A percentile compares a stretch with the other conserved stretches of the same genome.
Evolutionary conservation across 2,329 filamentous ascomycete species (phyloP).

Genomic region (Emergomyces pasteurianus): DNA sequence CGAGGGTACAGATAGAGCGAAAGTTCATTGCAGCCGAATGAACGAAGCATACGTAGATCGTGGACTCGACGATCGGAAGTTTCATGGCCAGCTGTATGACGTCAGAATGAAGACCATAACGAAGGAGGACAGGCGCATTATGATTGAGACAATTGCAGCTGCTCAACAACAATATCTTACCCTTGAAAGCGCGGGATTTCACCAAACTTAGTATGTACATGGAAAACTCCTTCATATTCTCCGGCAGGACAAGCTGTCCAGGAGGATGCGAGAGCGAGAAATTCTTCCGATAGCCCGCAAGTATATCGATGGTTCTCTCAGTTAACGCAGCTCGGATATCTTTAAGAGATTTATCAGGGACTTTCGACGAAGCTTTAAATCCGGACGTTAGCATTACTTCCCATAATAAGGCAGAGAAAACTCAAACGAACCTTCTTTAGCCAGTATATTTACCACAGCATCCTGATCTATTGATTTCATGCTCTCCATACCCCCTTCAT

Average conservation of each 20-base stretch:
- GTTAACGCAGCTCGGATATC: slow-evolving; percentile 73
- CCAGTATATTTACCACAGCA: slow-evolving; percentile 74
- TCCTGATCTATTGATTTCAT: slow-evolving; percentile 96
- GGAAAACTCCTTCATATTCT: slow-evolving; percentile 88
- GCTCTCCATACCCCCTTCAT: slow-evolving; percentile 65
- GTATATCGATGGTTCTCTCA: slow-evolving; percentile 85
- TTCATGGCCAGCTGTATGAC: slow-evolving; percentile 58
- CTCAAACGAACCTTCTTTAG: slow-evolving; percentile 56
- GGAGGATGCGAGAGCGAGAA: slow-evolving; percentile 78
- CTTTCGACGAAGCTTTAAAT: slow-evolving; percentile 61
- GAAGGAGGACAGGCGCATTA: background rate
- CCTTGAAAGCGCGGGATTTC: slow-evolving; percentile 87
- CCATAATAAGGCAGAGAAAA: background rate
- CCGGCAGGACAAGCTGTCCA: slow-evolving; percentile 85
- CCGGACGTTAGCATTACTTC: background rate
- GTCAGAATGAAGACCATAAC: slow-evolving; percentile 1
- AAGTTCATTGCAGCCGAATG: slow-evolving; percentile 75
- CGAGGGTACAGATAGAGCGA: slow-evolving; percentile 90
- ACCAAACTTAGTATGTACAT: slow-evolving; percentile 90
- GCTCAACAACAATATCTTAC: slow-evolving; percentile 18
- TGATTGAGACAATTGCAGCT: background rate
- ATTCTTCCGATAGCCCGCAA: slow-evolving; percentile 85
- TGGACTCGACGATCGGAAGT: slow-evolving; percentile 82
- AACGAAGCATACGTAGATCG: slow-evolving; percentile 79
- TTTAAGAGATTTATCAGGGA: slow-evolving; percentile 64